Conservation (phyloP, 139 green algal species). For the Chlorella vulgaris region DNA sequence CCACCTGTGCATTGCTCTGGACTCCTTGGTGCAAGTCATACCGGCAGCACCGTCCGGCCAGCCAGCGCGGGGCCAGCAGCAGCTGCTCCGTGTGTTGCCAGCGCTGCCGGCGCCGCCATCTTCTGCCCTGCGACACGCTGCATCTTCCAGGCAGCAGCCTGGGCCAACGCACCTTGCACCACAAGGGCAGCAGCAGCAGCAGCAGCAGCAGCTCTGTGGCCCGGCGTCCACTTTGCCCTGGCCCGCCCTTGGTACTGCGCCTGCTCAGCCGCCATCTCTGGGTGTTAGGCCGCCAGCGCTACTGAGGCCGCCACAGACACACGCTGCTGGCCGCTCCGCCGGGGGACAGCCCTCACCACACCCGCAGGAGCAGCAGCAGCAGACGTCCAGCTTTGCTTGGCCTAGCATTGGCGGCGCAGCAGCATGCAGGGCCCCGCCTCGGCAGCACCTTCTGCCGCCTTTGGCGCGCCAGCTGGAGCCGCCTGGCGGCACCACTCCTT, state of each 20-base stretch:
- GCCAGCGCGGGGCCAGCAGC: neutral
- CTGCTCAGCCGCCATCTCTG: neutral
- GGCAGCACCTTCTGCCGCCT: neutral
- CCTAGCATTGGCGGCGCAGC: neutral
- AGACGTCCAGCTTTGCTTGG: conserved; percentile 7
- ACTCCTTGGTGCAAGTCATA: conserved; percentile 13
- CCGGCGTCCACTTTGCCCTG: conserved; percentile 1
- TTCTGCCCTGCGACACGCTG: neutral
- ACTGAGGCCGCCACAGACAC: too few relatives aligned
- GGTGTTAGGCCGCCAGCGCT: too few relatives aligned
- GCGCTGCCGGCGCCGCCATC: conserved; percentile 11
- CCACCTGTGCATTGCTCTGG: conserved; percentile 39
- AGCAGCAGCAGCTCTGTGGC: neutral
- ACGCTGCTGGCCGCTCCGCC: neutral
- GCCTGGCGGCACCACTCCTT: neutral
- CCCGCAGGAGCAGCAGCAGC: conserved; percentile 3
- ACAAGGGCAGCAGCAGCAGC: neutral
- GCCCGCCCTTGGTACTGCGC: neutral
- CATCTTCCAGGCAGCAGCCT: neutral
- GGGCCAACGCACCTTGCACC: neutral
- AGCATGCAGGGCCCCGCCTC: neutral
- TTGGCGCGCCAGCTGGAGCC: neutral
- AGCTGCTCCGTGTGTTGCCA: neutral
- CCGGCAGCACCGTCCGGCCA: neutral
- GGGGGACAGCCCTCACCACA: neutral